These are phyloP conservation scores for Mrakia hoshinonis DNA, from an alignment of 768 basidiomycete genomes.

Conservation along the genomic window DNA sequence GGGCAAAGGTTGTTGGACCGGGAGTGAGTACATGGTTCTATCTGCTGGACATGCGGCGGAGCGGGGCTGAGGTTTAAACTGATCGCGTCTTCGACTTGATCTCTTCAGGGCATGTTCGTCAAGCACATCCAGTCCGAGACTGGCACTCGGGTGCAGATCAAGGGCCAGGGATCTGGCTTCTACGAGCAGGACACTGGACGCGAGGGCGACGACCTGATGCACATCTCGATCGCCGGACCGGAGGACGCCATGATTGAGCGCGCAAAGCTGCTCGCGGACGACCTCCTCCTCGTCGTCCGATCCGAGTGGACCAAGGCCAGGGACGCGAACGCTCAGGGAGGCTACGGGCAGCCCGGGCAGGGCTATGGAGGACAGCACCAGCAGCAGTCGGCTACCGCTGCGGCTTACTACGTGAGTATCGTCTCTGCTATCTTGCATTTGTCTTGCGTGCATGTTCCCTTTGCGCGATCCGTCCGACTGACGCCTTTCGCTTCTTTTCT, in stretches of 20 bases:
- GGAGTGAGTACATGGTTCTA: slow-evolving; percentile 49
- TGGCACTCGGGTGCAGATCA: slow-evolving; percentile 91
- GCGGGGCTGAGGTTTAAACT: background rate
- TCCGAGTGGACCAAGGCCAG: slow-evolving; percentile 79
- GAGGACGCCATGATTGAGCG: slow-evolving; percentile 78
- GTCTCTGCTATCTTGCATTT: background rate
- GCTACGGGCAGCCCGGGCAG: slow-evolving; percentile 48
- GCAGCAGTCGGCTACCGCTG: slow-evolving; percentile 6
- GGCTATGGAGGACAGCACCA: slow-evolving; percentile 1
- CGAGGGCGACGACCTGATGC: slow-evolving; percentile 82
- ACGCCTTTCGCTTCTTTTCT: background rate
- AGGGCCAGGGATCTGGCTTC: slow-evolving; percentile 88
- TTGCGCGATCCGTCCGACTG: background rate
- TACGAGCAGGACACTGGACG: slow-evolving; percentile 81
- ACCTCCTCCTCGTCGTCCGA: slow-evolving; percentile 78
- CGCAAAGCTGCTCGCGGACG: slow-evolving; percentile 78
- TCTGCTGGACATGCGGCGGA: background rate
- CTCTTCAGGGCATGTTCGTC: slow-evolving; percentile 79
- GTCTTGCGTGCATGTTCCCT: no score
- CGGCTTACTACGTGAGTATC: slow-evolving; percentile 15
- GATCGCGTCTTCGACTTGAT: background rate
- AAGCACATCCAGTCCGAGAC: slow-evolving; percentile 98
- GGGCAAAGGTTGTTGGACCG: slow-evolving; percentile 95
- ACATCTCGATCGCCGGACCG: slow-evolving; percentile 81
- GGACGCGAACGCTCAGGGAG: slow-evolving; percentile 53